phyloP scores from a whole-genome alignment of 2,329 filamentous ascomycete genomes.

The Aureobasidium sp. region DNA sequence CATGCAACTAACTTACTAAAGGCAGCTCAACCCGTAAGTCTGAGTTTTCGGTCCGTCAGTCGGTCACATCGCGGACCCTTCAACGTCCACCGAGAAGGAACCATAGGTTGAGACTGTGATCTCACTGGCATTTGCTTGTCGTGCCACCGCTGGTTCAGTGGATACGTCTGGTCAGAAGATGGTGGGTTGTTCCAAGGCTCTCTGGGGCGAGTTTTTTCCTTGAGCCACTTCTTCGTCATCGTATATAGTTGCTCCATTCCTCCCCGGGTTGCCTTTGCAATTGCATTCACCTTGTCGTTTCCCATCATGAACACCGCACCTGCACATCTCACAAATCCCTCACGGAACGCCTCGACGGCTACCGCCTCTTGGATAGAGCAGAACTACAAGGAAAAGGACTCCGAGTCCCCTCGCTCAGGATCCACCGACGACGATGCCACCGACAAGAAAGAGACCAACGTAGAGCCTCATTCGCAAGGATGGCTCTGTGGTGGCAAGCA shows the following conservation, averaged over 20 bases:
- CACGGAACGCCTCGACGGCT: neutral
- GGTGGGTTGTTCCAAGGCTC: conserved; percentile 2
- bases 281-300: neutral
- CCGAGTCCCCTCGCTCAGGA: neutral
- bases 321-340: neutral
- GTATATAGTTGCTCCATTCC: conserved; percentile 7
- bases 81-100: conserved; percentile 11
- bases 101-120: conserved; percentile 12
- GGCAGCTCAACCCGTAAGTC: conserved; percentile 1
- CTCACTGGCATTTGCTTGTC: conserved; percentile 9
- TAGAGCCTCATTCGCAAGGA: conserved; percentile 6
- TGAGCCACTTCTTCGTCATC: conserved; percentile 4
- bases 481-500: conserved; percentile 32
- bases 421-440: neutral
- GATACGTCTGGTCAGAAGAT: conserved; percentile 5
- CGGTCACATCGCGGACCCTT: conserved; percentile 13
- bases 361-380: neutral
- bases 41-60: conserved; percentile 12
- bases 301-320: conserved; percentile 9
- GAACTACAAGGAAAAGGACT: conserved; percentile 6
- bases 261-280: neutral
- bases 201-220: conserved; percentile 8
- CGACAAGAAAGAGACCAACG: conserved; percentile 7
- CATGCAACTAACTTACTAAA: neutral
- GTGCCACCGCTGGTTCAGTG: conserved; percentile 2